Base-by-base conservation (phyloP, 2,329 filamentous ascomycete genomes). In the Arthroderma sp. region DNA sequence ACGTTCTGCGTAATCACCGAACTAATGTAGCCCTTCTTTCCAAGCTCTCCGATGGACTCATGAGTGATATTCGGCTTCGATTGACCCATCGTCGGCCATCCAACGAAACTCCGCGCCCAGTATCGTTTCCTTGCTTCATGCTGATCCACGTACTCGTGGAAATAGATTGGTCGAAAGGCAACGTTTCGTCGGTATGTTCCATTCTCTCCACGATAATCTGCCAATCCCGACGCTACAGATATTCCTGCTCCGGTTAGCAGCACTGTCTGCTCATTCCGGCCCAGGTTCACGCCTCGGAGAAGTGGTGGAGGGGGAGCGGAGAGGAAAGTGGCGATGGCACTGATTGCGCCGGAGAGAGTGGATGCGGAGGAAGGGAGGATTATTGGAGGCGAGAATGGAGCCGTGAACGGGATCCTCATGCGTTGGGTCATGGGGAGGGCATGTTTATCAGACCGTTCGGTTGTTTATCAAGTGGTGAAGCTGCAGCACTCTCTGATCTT, bases 131-230 rank as follows among this genome's bases (percentile, higher is more conserved):
- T 79, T 11, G 87, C 84, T 69, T 91, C 88, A 72, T 97, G 91
- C 62, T 77, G 87, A 51, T 79, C 75, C 44, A 89, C 72, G 67
- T 97, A 98, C 70, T 98, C 93, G 70, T 89, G 84, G 71, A 87
- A 91, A 74, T 95, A 98, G 63, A 95, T 94, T 33, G 91, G 93
- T 1, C 87, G 83, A 68, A 95, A 96, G 13, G 82, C 83, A 74
- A 87, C 89, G 74, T 97, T 97, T 66, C 93, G 79, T 44, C 89
- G 85, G 69, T 98, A 98, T 7, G 91, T 97, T 60, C 93, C 93
- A 63, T 91, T 87, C 54, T 81, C 79, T 19, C 93, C 93, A 57
- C 93, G 80, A 71, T 98, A 98, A 73, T 98, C 93, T 31, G 91
- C 87, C 33, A 98, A 79, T 0, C 93, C 93, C 9, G 89, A 95